Base-by-base conservation (phyloP, 2,329 filamentous ascomycete genomes). In the Chaetomium sp. region DNA sequence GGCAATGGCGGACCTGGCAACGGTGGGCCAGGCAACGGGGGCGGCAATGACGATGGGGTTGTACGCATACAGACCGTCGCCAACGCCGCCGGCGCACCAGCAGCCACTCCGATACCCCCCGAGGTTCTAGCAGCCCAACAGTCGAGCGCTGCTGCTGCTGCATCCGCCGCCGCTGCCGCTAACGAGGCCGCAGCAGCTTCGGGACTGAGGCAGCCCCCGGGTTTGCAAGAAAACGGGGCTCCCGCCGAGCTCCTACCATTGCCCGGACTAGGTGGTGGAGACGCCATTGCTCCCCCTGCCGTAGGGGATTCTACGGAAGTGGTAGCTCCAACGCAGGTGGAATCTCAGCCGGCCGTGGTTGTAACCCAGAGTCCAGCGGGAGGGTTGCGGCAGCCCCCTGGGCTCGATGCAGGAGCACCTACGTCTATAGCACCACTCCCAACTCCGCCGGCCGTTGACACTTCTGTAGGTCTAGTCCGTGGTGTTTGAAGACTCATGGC, bases 151-250 rank as follows among this genome's bases (percentile, higher is more conserved):
- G 60, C 60, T 29, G 65, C 63, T 8, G 64, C 57, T 23, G 67
- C 67, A n/a, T 64, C 67, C 21, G 51, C 65, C 27, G 62, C 61
- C 3, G 67, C 67, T 8, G 63, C 63, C 5, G 67, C 67, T 35
- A 69, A 69, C 57, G 29, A 51, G 1, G 63, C 59, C 2, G 68
- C 65, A 12, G 65, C 67, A 25, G 65, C 60, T 29, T 53, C 58
- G 10, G 68, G 66, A 12, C 47, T 71, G 35, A 67, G 31, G 42
- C 67, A 60, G 33, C 69, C 64, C 3, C 69, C 70, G 6, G 69
- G 69, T 7, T 35, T 69, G 58, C 67, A 70, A 47, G 62, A 8
- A 13, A 35, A 51, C 29, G 67, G 7, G 38, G 47, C 54, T 31
- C 50, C 58, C 10, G 63, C 13, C 7, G 60, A 62, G 10, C 65